Conservation (phyloP, 2,329 filamentous ascomycete genomes). For the Pseudogymnoascus sp. region DNA sequence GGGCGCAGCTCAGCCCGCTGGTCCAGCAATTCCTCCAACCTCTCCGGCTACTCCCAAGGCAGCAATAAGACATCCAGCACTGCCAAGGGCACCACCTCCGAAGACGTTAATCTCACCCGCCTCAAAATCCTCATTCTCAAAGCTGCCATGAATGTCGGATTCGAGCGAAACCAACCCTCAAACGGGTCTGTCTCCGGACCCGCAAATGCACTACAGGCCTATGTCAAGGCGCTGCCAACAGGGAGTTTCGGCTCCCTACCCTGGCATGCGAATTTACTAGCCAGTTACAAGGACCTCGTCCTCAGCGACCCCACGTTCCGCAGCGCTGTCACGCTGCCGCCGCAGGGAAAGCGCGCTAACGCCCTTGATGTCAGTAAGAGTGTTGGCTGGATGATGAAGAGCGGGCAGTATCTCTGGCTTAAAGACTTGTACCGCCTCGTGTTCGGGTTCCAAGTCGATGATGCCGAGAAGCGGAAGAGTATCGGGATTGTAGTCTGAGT, state of each 20-base stretch:
- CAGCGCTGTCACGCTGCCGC: slow-evolving; percentile 45
- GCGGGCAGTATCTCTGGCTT: slow-evolving; percentile 70
- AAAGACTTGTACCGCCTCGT: slow-evolving; percentile 76
- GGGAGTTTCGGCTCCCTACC: slow-evolving; percentile 71
- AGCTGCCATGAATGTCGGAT: slow-evolving; percentile 80
- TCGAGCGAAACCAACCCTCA: slow-evolving; percentile 48
- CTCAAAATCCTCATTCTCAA: slow-evolving; percentile 76
- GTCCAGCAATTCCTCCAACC: slow-evolving; percentile 73
- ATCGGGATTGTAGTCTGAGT: slow-evolving; percentile 50
- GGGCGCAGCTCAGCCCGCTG: slow-evolving; percentile 60
- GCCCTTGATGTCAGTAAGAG: slow-evolving; percentile 75
- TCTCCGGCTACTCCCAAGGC: slow-evolving; percentile 72
- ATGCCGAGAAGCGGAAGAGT: slow-evolving; percentile 61
- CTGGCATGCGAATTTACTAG: slow-evolving; percentile 64
- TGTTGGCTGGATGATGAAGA: slow-evolving; percentile 66
- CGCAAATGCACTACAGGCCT: slow-evolving; percentile 56
- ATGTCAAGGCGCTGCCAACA: slow-evolving; percentile 66
- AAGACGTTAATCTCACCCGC: slow-evolving; percentile 70
- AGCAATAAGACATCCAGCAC: slow-evolving; percentile 62
- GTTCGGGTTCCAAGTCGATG: slow-evolving; percentile 76
- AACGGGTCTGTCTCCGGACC: slow-evolving; percentile 26
- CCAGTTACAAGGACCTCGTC: slow-evolving; percentile 75
- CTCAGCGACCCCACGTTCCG: slow-evolving; percentile 63
- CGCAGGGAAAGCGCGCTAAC: slow-evolving; percentile 50
- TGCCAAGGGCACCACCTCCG: slow-evolving; percentile 61